Conservation (phyloP, 495 filamentous ascomycete species). For the Collariella sp. region DNA sequence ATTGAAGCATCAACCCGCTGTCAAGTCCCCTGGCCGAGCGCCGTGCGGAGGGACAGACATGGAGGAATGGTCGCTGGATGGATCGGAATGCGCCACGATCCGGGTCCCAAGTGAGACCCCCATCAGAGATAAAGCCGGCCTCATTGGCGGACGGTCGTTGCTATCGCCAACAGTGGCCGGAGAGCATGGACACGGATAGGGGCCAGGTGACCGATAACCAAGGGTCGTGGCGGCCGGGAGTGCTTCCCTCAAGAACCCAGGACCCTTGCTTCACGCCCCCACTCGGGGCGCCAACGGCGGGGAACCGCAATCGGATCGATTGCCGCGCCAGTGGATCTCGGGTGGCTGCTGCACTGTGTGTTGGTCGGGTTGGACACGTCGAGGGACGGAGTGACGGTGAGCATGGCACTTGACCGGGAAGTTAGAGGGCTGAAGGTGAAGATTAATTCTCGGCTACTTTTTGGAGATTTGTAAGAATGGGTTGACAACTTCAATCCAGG, state of each 20-base stretch:
- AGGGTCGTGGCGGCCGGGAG: constrained; percentile 7
- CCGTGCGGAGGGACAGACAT: not conserved
- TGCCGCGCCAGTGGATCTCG: constrained; percentile 14
- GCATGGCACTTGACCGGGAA: not conserved
- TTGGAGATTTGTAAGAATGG: no score
- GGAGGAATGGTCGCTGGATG: not conserved
- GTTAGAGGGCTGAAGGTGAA: not conserved
- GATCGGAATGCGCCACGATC: constrained; percentile 12
- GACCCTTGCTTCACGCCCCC: constrained; percentile 1
- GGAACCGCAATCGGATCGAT: constrained; percentile 21
- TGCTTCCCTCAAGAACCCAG: constrained; percentile 4
- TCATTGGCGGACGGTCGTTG: constrained; percentile 5
- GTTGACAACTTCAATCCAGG: no score
- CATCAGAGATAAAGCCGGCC: constrained; percentile 8
- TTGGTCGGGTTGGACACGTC: not conserved
- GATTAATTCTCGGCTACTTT: no score
- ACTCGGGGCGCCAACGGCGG: constrained; percentile 15
- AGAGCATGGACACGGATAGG: constrained; percentile 2
- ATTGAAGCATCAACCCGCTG: not conserved
- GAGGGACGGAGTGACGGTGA: not conserved
- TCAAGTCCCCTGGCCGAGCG: no score
- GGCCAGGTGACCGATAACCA: constrained; percentile 26
- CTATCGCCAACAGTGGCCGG: constrained; percentile 16
- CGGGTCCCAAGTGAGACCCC: constrained; percentile 13
- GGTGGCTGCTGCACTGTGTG: constrained; percentile 2